Conservation (phyloP, 148 eudicot genomes). For the Vaccinium myrtillus region DNA sequence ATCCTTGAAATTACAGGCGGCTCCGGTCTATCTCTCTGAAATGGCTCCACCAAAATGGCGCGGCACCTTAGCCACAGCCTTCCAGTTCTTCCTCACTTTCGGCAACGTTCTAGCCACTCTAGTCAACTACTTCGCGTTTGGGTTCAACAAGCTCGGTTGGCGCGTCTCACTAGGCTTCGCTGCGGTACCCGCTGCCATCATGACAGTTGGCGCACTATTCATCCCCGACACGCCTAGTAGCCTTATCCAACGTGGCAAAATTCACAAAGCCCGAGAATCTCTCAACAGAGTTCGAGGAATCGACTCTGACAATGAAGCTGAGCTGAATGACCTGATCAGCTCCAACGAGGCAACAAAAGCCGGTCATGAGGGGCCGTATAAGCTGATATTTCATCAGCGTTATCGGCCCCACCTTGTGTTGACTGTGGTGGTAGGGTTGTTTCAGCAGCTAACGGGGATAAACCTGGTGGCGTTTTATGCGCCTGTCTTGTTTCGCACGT, state of each 20-base stretch:
- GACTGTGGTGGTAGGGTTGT: slow-evolving; percentile 33
- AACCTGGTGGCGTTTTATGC: slow-evolving; percentile 54
- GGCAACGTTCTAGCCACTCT: slow-evolving; percentile 38
- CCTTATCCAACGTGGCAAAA: slow-evolving; percentile 36
- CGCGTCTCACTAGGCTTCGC: slow-evolving; percentile 45
- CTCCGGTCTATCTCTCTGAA: slow-evolving; percentile 16
- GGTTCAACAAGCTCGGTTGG: slow-evolving; percentile 34
- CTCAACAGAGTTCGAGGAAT: slow-evolving; percentile 32
- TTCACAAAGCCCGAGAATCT: slow-evolving; percentile 31
- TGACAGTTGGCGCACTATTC: slow-evolving; percentile 39
- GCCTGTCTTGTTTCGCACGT: slow-evolving; percentile 46
- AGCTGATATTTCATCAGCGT: slow-evolving; percentile 28
- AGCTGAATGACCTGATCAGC: slow-evolving; percentile 32
- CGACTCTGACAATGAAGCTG: slow-evolving; percentile 29
- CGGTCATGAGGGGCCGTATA: slow-evolving; percentile 24
- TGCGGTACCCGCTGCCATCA: slow-evolving; percentile 35
- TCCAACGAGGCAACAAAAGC: slow-evolving; percentile 28
- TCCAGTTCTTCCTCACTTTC: slow-evolving; percentile 43
- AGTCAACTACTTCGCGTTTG: slow-evolving; percentile 32
- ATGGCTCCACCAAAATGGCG: slow-evolving; percentile 55
- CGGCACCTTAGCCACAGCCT: slow-evolving; percentile 44
- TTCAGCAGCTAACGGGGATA: slow-evolving; percentile 58
- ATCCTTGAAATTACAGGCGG: slow-evolving; percentile 23
- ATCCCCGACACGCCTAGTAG: slow-evolving; percentile 49
- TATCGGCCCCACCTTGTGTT: slow-evolving; percentile 52